phyloP scores from a whole-genome alignment of 1,284 basidiomycete genomes.

The Thecaphora frezii region DNA sequence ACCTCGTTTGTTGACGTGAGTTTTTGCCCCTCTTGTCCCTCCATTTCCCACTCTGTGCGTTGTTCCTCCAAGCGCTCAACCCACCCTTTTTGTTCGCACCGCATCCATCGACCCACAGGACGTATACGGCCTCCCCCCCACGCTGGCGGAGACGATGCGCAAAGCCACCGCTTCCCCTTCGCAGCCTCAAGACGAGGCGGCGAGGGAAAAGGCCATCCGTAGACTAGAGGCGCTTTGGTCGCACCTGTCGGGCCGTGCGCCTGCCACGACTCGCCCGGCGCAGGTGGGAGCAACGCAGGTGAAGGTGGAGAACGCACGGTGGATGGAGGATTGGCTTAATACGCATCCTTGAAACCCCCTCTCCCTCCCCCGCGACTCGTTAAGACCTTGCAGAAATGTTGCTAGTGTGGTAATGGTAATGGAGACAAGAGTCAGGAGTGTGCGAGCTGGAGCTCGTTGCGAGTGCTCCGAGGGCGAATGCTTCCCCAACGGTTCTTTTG shows the following conservation, averaged over 20 bases:
- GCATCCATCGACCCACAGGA: conserved; percentile 19
- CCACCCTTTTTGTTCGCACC: neutral
- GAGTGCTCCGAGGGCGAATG: too few species aligned
- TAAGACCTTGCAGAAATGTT: too few species aligned
- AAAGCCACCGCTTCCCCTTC: conserved; percentile 1
- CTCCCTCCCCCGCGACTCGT: too few species aligned
- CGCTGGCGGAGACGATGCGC: conserved; percentile 13
- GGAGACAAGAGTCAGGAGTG: neutral
- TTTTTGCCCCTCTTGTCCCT: neutral
- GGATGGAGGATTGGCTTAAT: conserved; percentile 31
- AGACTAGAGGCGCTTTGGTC: conserved; percentile 29
- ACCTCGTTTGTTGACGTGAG: neutral
- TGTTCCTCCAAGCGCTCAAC: too few species aligned
- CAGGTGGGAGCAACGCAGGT: neutral
- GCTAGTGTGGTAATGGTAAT: neutral
- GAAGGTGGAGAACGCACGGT: conserved; percentile 1
- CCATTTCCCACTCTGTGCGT: too few species aligned
- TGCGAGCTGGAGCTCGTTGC: too few species aligned
- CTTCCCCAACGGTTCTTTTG: too few species aligned
- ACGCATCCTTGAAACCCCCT: conserved; percentile 28
- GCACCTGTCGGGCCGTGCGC: conserved; percentile 9
- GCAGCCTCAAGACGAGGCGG: conserved; percentile 5
- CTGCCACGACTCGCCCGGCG: neutral
- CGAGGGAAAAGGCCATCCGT: conserved; percentile 16
- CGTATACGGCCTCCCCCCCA: conserved; percentile 14